Evolutionary conservation across 306 rosid species (phyloP).

Genomic region (Citrullus amarus): DNA sequence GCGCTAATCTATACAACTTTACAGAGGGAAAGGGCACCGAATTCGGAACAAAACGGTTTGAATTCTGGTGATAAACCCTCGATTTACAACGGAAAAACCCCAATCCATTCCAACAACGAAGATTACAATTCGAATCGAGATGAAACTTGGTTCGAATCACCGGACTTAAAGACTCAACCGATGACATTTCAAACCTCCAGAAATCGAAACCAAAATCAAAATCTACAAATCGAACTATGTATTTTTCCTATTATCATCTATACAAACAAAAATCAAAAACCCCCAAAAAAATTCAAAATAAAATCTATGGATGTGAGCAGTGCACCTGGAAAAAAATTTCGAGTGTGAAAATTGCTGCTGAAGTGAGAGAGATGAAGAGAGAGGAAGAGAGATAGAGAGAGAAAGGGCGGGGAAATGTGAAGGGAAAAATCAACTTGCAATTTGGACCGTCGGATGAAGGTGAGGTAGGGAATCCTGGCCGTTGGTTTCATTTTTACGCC

Average conservation of each 20-base stretch:
- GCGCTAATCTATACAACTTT: constrained; percentile 17
- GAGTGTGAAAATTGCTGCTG: constrained; percentile 5
- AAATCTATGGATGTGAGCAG: constrained; percentile 6
- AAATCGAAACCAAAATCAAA: constrained; percentile 13
- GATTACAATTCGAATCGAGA: constrained; percentile 32
- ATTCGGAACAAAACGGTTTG: constrained; percentile 27
- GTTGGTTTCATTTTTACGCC: constrained; percentile 7
- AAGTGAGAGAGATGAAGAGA: background rate
- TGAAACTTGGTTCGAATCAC: constrained; percentile 29
- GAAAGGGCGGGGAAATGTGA: constrained; percentile 7
- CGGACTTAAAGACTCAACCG: constrained; percentile 51
- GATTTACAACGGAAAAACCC: constrained; percentile 30
- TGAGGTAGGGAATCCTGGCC: constrained; percentile 20
- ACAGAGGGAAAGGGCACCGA: constrained; percentile 21
- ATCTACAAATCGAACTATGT: background rate
- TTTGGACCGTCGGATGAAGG: constrained; percentile 38
- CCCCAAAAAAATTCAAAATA: background rate
- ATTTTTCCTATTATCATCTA: background rate
- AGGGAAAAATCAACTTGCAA: constrained; percentile 13
- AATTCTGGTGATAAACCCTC: constrained; percentile 26
- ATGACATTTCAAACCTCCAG: constrained; percentile 36
- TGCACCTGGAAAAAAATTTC: background rate
- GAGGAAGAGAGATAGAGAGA: background rate
- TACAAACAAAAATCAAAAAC: background rate
- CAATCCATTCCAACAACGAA: constrained; percentile 24